These are phyloP conservation scores for Umbelopsis vinacea DNA, from an alignment of 192 early-diverging fungal species.

Conservation along the genomic window DNA sequence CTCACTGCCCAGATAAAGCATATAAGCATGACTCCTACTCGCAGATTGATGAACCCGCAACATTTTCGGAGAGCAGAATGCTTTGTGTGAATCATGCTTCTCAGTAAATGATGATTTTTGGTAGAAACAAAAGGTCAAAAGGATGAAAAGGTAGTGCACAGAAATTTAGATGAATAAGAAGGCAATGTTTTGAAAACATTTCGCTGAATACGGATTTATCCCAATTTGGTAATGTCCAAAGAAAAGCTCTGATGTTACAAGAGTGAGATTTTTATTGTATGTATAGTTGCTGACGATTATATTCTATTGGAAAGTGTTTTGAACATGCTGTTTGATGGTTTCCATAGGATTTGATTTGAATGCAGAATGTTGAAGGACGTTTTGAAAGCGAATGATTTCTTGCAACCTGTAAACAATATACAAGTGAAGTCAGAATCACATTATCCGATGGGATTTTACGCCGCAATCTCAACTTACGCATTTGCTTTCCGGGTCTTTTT, in stretches of 20 bases:
- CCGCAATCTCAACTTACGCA: conserved; percentile 41
- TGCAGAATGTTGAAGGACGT: conserved; percentile 71
- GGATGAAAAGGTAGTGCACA: background rate
- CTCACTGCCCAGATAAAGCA: conserved; percentile 27
- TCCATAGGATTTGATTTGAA: conserved; percentile 73
- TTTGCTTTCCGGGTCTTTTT: conserved; percentile 65
- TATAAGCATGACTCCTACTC: conserved; percentile 15
- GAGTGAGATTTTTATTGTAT: background rate
- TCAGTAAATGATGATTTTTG: background rate
- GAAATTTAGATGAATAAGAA: background rate
- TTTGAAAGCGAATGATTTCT: conserved; percentile 76
- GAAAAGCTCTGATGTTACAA: background rate
- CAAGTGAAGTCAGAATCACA: conserved; percentile 2
- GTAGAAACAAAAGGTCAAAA: background rate
- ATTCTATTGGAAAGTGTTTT: conserved; percentile 57
- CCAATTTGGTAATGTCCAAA: background rate
- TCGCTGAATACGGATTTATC: conserved; percentile 3
- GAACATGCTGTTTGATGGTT: conserved; percentile 74
- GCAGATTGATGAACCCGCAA: conserved; percentile 29
- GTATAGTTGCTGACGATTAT: no score
- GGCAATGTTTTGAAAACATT: conserved; percentile 23
- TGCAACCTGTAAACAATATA: conserved; percentile 42
- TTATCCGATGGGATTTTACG: background rate
- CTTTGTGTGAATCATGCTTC: conserved; percentile 5
- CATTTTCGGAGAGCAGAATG: conserved; percentile 14